Conservation (phyloP, 2,329 filamentous ascomycete species). For the Exophiala dermatitidis region DNA sequence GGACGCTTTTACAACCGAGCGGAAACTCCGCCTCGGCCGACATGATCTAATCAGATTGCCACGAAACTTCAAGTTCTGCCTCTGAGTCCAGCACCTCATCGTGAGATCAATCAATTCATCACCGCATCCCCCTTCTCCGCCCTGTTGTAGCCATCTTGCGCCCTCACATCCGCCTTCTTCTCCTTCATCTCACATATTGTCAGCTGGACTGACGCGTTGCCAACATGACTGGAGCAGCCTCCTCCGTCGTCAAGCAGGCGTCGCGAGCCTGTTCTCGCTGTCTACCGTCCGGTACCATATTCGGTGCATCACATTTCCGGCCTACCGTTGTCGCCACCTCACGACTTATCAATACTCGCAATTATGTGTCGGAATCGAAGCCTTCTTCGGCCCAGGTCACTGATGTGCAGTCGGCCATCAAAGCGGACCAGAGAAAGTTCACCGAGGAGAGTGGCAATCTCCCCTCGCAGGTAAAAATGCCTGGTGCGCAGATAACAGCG, state of each 20-base stretch:
- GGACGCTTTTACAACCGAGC: no score
- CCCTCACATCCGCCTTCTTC: neutral
- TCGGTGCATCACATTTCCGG: slow-evolving; percentile 32
- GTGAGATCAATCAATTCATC: no score
- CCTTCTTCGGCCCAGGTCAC: slow-evolving; percentile 72
- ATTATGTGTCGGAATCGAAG: slow-evolving; percentile 79
- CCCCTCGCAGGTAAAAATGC: slow-evolving; percentile 53
- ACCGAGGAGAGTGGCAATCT: slow-evolving; percentile 50
- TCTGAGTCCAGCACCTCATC: neutral
- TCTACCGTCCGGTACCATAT: slow-evolving; percentile 36
- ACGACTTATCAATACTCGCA: slow-evolving; percentile 44
- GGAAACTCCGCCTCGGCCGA: neutral
- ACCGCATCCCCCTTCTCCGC: neutral
- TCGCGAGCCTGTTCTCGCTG: slow-evolving; percentile 52
- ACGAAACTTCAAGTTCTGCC: neutral
- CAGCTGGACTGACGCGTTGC: slow-evolving; percentile 15
- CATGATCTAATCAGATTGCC: slow-evolving; percentile 10
- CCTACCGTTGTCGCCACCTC: slow-evolving; percentile 35
- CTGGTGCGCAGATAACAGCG: slow-evolving; percentile 50
- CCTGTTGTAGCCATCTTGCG: no score
- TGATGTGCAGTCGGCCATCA: slow-evolving; percentile 69
- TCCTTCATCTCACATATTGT: neutral
- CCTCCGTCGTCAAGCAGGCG: slow-evolving; percentile 67
- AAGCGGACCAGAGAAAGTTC: slow-evolving; percentile 77
- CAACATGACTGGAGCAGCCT: slow-evolving; percentile 59